Base-by-base conservation (phyloP, 768 basidiomycete species). In the Cubamyces sp. region DNA sequence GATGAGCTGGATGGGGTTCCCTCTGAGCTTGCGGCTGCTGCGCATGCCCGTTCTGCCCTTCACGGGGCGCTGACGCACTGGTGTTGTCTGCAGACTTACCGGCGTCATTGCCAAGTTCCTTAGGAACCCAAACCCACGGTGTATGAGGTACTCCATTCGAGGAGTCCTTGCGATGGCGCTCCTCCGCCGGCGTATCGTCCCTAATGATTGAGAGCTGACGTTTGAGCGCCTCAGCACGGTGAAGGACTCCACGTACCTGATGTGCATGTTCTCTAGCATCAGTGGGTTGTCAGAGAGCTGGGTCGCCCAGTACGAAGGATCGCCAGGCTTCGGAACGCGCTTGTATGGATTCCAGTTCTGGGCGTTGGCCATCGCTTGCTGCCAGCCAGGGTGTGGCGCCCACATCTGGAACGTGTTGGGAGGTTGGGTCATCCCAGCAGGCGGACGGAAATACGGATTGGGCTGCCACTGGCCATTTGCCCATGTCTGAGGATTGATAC, bases 41-140 rank as follows among this genome's bases (percentile, higher is more conserved):
- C n/a, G n/a, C 11, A 39, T 55, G 55, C 25, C 53, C 37, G 19
- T 34, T 53, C 21, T 57, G 64, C 19, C 60, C 57, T 19, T 26
- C 42, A 26, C 19, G 63, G n/a, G 37, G 37, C 14, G 28, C 46
- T 19, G 59, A 34, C 57, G 53, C 43, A 49, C 43, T 51, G 40
- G 52, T 60, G 59, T 28, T 51, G 26, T 59, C 66, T 40, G 64
- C 58, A n/a, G 67, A 65, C 65, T 66, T 53, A 68, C 67, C 54
- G 42, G 62, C 46, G 26, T 69, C 64, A 23, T 45, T 49, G 15
- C 64, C 47, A 19, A 72, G 63, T 26, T 70, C 64, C 50, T 62
- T 60, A 37, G 71, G 71, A 1, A 81, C 85, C 90, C 90, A 91
- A 58, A 90, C 80, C 89, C 89, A 91, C 8, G 90, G 90, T 0